Conservation (phyloP, 371 early-diverging fungal genomes). For the Apophysomyces elegans region DNA sequence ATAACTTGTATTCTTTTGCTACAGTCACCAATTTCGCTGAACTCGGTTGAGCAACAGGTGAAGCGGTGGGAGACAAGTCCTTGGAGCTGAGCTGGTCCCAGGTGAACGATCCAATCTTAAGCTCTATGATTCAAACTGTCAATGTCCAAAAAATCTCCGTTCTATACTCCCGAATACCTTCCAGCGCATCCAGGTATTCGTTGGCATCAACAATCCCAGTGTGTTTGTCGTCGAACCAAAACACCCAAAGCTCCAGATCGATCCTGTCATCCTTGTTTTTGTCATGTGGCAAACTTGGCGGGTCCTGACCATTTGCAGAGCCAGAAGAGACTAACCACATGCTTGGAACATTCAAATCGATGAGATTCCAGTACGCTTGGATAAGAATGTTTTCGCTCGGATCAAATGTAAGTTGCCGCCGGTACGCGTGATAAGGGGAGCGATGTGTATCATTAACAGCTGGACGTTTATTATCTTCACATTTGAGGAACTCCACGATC, state of each 20-base stretch:
- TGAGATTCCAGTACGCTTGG: constrained; percentile 35
- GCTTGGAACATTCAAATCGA: constrained; percentile 35
- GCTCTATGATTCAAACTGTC: constrained; percentile 25
- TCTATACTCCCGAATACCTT: constrained; percentile 28
- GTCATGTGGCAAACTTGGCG: neutral
- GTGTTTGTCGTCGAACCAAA: constrained; percentile 56
- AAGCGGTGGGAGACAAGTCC: constrained; percentile 41
- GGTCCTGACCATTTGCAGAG: constrained; percentile 12
- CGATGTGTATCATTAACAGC: constrained; percentile 6
- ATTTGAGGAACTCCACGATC: constrained; percentile 26
- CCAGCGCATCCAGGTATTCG: constrained; percentile 30
- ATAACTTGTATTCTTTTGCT: constrained; percentile 44
- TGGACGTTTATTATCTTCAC: constrained; percentile 13
- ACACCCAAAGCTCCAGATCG: constrained; percentile 48
- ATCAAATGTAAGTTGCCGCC: constrained; percentile 16
- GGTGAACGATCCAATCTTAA: constrained; percentile 46
- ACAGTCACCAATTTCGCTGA: constrained; percentile 31
- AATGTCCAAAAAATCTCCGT: neutral
- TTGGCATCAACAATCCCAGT: constrained; percentile 47
- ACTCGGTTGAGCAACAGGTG: constrained; percentile 34
- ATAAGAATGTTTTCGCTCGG: constrained; percentile 26
- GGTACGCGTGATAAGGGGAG: constrained; percentile 9
- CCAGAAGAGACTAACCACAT: constrained; percentile 33
- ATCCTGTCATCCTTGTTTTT: constrained; percentile 16
- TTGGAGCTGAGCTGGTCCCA: constrained; percentile 44